phyloP scores from a whole-genome alignment of 1,139 yeast species.

The Saccharomyces hybrid region DNA sequence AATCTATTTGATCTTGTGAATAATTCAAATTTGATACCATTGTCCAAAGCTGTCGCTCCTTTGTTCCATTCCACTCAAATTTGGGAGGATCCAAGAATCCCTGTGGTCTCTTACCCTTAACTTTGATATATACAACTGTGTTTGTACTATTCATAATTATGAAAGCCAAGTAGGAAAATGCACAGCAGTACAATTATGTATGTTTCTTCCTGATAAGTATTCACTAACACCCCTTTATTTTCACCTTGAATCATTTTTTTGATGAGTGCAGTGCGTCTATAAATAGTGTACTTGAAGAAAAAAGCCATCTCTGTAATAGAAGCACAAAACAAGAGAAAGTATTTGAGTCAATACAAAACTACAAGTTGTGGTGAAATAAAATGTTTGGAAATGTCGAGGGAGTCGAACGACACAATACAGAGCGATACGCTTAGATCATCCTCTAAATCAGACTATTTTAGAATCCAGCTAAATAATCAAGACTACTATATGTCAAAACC shows the following conservation, averaged over 20 bases:
- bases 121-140: slow-evolving; percentile 27
- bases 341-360: background rate
- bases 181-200: background rate
- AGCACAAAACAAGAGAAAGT: background rate
- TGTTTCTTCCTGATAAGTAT: background rate
- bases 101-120: slow-evolving; percentile 35
- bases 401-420: background rate
- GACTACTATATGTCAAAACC: slow-evolving; percentile 58
- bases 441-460: slow-evolving; percentile 9
- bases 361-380: slow-evolving; percentile 1
- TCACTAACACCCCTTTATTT: background rate
- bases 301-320: background rate
- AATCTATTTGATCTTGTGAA: slow-evolving; percentile 34
- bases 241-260: background rate
- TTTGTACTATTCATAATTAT: slow-evolving; percentile 23
- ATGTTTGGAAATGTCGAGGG: slow-evolving; percentile 10
- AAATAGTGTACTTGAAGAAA: background rate
- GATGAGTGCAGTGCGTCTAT: background rate
- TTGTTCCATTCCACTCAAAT: slow-evolving; percentile 37
- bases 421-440: background rate
- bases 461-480: slow-evolving; percentile 36
- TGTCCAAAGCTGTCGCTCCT: slow-evolving; percentile 38
- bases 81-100: slow-evolving; percentile 37
- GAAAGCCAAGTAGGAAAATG: background rate
- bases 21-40: slow-evolving; percentile 33